A percentile compares a stretch with the other conserved stretches of the same genome.
Conservation (phyloP, 495 filamentous ascomycete genomes). For the Clavariopsis aquatica region DNA sequence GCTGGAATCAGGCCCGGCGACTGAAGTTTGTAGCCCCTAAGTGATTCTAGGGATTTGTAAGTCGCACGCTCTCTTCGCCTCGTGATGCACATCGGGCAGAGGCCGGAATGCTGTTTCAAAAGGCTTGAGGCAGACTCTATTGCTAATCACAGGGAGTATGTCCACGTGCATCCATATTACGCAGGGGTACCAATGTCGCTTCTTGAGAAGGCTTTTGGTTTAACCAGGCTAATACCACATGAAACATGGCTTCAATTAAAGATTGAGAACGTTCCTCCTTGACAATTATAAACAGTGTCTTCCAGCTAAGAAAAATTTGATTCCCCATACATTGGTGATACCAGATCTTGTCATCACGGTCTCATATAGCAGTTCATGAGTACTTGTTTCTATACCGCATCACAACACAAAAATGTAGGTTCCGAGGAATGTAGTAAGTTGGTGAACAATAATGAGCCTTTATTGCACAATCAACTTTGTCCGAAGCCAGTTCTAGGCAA, state of each 20-base stretch:
- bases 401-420: too few relatives aligned
- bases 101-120: neutral
- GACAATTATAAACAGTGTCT: too few relatives aligned
- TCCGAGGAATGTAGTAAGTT: too few relatives aligned
- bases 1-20: neutral
- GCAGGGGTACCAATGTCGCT: neutral
- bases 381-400: too few relatives aligned
- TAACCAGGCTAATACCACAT: neutral
- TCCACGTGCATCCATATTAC: neutral
- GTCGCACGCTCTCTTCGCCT: neutral
- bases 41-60: neutral
- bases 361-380: too few relatives aligned
- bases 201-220: neutral
- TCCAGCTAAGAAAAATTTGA: too few relatives aligned
- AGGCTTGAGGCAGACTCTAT: neutral
- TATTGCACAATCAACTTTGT: too few relatives aligned
- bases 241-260: neutral
- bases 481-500: too few relatives aligned
- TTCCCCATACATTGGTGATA: too few relatives aligned
- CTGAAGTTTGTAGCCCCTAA: slow-evolving; percentile 20
- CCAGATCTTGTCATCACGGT: too few relatives aligned
- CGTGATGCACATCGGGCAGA: neutral
- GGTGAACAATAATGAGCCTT: too few relatives aligned
- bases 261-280: too few relatives aligned
- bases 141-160: neutral